These are phyloP conservation scores for Leccinum barrowsii DNA, from an alignment of 768 basidiomycete species.

Conservation along the genomic window DNA sequence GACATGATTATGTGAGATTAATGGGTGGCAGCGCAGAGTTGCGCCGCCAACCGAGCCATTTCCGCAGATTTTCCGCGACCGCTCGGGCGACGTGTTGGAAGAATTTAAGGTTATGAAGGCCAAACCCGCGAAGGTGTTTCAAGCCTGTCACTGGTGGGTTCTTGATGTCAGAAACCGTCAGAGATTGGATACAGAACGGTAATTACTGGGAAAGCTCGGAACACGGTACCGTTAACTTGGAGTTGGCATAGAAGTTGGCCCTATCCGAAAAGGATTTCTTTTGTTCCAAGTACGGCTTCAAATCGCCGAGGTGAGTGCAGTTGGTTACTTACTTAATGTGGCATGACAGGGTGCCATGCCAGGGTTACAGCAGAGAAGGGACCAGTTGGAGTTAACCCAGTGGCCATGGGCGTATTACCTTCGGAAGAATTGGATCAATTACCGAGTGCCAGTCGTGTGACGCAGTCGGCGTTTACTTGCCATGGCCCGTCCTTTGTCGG, in stretches of 20 bases:
- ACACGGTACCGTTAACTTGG: not conserved
- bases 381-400: not conserved
- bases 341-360: not conserved
- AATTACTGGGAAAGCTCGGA: not conserved
- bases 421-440: not conserved
- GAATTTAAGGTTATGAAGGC: not conserved
- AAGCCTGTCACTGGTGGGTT: not conserved
- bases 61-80: not conserved
- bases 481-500: too few species aligned
- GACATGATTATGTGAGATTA: not conserved
- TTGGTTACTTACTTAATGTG: not conserved
- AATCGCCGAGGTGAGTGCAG: not conserved
- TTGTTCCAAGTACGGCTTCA: not conserved
- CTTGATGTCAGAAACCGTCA: not conserved
- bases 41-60: not conserved
- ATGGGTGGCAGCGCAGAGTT: not conserved
- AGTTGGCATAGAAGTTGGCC: not conserved
- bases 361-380: not conserved
- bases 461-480: not conserved
- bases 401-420: not conserved
- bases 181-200: not conserved
- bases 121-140: slow-evolving; percentile 5
- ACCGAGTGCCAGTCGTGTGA: not conserved
- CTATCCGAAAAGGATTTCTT: not conserved
- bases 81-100: not conserved